Evolutionary conservation across 805 yeast species (phyloP), one percentile per base, ranked within the genome.

Genomic region (Torulaspora indica): DNA sequence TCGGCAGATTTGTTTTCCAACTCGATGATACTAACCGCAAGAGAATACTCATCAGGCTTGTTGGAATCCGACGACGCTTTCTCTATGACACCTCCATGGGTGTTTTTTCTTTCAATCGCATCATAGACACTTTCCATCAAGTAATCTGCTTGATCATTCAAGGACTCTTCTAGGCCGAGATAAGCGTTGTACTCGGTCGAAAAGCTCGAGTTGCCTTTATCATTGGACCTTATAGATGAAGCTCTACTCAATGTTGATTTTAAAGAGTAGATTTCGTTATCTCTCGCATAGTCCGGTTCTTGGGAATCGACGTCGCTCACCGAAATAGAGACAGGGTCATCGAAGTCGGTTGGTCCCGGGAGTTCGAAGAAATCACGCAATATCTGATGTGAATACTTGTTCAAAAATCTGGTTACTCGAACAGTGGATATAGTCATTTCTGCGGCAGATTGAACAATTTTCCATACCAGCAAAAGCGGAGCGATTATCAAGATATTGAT

Each of bases 401-500:
- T 56, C 14, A 63, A 45, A 22, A 64, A 54, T 13, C 49, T 40
- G 6, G 66, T 58, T 30, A 67, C 57, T 34, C 79, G 65, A 22
- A 64, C 48, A n/a, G 66, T 60, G 8, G 77, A 73, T 17, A 66
- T 47, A 10, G 68, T 58, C 58, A 74, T 76, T 57, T 66, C 66
- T 1, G 64, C 48, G 4, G 71, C 73, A 2, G 57, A 53, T 7
- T 70, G 68, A 10, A 76, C 57, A 28, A 82, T 55, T 47, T 81
- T 76, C 64, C 80, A 81, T n/a, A 75, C 40, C 2, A 75, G 70
- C 79, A 85, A 82, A 34, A 81, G 43, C 2, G 95, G 95, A 1
- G 83, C 70, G 32, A 77, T 71, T 1, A 85, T 51, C 3, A 76
- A 51, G 17, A 78, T 58, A 40, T 72, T 73, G 28, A 70, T 56